Evolutionary conservation across 179 eudicot species (phyloP).

Genomic region (Beta corolliflora): DNA sequence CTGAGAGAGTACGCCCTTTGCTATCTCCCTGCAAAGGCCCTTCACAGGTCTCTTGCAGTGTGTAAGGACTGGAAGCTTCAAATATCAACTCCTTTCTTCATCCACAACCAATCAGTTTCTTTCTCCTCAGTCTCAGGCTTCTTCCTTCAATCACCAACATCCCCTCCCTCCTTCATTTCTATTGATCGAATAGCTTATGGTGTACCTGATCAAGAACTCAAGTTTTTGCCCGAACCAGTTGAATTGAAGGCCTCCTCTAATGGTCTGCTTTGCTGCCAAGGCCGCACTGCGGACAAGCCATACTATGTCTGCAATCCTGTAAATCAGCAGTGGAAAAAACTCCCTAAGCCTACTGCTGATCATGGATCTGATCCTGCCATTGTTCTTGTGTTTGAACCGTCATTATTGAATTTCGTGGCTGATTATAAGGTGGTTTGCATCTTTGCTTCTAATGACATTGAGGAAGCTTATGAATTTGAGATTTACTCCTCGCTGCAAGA

Average conservation of each 20-base stretch:
- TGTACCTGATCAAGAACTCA: conserved; percentile 50
- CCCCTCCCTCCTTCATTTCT: conserved; percentile 42
- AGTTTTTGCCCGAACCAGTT: conserved; percentile 52
- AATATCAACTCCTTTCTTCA: conserved; percentile 56
- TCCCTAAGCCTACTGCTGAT: conserved; percentile 46
- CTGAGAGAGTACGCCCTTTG: conserved; percentile 52
- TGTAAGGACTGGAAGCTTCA: conserved; percentile 61
- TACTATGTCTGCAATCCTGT: conserved; percentile 67
- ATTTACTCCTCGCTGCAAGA: conserved; percentile 35
- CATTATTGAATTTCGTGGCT: conserved; percentile 48
- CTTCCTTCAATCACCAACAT: conserved; percentile 42
- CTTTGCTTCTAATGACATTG: conserved; percentile 48
- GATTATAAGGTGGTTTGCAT: conserved; percentile 53
- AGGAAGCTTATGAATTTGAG: conserved; percentile 54
- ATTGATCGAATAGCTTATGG: conserved; percentile 47
- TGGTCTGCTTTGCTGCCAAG: conserved; percentile 63
- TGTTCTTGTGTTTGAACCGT: conserved; percentile 61
- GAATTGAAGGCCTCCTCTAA: conserved; percentile 47
- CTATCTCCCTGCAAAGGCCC: conserved; percentile 65
- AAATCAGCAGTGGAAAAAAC: conserved; percentile 48
- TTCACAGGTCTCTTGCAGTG: conserved; percentile 42
- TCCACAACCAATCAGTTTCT: conserved; percentile 52
- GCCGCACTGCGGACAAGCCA: conserved; percentile 31
- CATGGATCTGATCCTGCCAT: conserved; percentile 54
- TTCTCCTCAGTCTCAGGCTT: conserved; percentile 43